Conservation (phyloP, 2,329 filamentous ascomycete species). For the Aspergillus piperis region DNA sequence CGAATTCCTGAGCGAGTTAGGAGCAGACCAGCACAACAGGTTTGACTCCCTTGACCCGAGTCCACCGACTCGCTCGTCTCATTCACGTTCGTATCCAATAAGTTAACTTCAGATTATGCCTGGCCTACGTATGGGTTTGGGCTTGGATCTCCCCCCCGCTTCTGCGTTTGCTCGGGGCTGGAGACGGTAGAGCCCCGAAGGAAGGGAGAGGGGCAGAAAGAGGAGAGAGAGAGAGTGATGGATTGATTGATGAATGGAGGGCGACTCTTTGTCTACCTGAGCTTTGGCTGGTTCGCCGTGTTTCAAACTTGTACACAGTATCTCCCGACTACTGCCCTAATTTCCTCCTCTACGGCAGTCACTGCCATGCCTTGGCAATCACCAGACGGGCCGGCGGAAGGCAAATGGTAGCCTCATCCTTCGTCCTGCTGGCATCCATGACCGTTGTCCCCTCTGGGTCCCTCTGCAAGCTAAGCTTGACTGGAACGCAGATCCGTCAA, state of each 20-base stretch:
- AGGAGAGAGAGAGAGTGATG: background rate
- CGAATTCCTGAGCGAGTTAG: conserved; percentile 22
- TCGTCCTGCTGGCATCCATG: conserved; percentile 18
- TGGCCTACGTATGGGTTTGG: conserved; percentile 23
- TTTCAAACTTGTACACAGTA: conserved; percentile 8
- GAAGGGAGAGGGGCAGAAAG: background rate
- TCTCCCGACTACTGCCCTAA: conserved; percentile 13
- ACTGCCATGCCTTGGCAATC: conserved; percentile 24
- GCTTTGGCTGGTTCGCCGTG: background rate
- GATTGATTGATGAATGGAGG: background rate
- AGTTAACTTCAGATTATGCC: conserved; percentile 22
- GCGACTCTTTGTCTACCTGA: conserved; percentile 6
- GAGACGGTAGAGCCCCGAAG: background rate
- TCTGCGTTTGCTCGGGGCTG: conserved; percentile 15
- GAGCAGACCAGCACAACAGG: conserved; percentile 22
- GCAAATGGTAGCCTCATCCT: conserved; percentile 18
- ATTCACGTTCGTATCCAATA: conserved; percentile 26
- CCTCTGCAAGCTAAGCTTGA: conserved; percentile 29
- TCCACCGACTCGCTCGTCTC: conserved; percentile 20
- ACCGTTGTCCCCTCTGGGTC: conserved; percentile 19
- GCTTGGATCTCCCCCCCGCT: conserved; percentile 16
- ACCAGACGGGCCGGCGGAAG: conserved; percentile 22
- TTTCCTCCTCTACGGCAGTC: conserved; percentile 16
- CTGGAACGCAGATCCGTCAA: conserved; percentile 27
- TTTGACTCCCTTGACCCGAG: conserved; percentile 25